phyloP scores from a whole-genome alignment of 1,284 basidiomycete genomes.

The Anthracocystis setariae region DNA sequence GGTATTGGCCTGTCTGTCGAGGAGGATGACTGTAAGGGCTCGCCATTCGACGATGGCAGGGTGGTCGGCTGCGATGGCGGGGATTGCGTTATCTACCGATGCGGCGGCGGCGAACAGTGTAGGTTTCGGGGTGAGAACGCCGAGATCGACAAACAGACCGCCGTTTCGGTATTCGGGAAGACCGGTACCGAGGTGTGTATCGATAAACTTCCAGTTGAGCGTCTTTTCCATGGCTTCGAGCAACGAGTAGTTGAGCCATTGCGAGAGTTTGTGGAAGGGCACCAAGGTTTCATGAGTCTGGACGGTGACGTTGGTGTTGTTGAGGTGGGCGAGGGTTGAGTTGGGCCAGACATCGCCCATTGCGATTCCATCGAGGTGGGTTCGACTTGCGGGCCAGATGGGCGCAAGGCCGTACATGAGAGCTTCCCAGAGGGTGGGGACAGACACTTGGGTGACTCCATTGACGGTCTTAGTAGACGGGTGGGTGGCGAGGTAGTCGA shows the following conservation, averaged over 20 bases:
- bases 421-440: conserved; percentile 76
- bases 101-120: conserved; percentile 69
- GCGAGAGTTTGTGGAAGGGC: conserved; percentile 91
- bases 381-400: conserved; percentile 85
- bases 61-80: conserved; percentile 76
- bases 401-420: conserved; percentile 83
- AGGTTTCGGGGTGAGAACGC: conserved; percentile 62
- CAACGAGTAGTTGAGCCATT: conserved; percentile 74
- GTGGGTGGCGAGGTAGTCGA: conserved; percentile 74
- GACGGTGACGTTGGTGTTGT: not conserved
- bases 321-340: conserved; percentile 19
- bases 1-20: conserved; percentile 68
- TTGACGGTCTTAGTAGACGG: conserved; percentile 66
- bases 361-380: conserved; percentile 74
- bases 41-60: conserved; percentile 95
- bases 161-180: conserved; percentile 60
- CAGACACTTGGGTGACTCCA: conserved; percentile 17
- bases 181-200: conserved; percentile 78
- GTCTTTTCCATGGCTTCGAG: conserved; percentile 56
- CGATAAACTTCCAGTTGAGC: conserved; percentile 81
- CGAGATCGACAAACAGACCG: conserved; percentile 86
- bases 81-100: conserved; percentile 66
- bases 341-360: conserved; percentile 89
- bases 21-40: conserved; percentile 88
- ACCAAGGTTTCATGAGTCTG: conserved; percentile 72